Percentiles rank a stretch among this genome's conserved stretches.
Evolutionary conservation across 2,329 filamentous ascomycete species (phyloP).

Genomic region (Claviceps monticola): DNA sequence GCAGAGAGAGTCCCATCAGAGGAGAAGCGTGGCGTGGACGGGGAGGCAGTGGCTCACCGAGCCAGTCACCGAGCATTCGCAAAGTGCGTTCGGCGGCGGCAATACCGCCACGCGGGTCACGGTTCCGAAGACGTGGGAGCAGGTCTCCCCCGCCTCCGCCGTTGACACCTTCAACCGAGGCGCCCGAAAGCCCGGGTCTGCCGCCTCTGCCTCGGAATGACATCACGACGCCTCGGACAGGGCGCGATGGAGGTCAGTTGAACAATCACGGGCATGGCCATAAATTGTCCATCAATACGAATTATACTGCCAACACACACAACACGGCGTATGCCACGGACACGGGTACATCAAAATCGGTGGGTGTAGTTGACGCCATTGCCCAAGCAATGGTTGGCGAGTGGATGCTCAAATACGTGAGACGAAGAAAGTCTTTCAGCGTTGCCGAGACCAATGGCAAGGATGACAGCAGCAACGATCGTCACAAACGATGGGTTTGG

Average conservation of each 20-base stretch:
- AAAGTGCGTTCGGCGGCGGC: slow-evolving; percentile 76
- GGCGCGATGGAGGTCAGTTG: slow-evolving; percentile 21
- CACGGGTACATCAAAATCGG: slow-evolving; percentile 48
- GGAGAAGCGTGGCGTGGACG: slow-evolving; percentile 42
- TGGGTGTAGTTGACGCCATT: slow-evolving; percentile 86
- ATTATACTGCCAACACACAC: slow-evolving; percentile 34
- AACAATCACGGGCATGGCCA: slow-evolving; percentile 36
- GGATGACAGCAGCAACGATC: slow-evolving; percentile 59
- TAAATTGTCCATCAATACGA: slow-evolving; percentile 41
- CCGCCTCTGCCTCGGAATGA: slow-evolving; percentile 63
- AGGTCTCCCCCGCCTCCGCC: slow-evolving; percentile 51
- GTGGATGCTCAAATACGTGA: slow-evolving; percentile 88
- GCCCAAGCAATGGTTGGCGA: slow-evolving; percentile 97
- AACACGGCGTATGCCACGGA: slow-evolving; percentile 29
- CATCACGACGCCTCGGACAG: slow-evolving; percentile 45
- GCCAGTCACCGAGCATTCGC: slow-evolving; percentile 51
- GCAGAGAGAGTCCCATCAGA: slow-evolving; percentile 62
- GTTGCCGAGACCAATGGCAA: slow-evolving; percentile 52
- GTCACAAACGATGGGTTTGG: slow-evolving; percentile 98
- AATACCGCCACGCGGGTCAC: slow-evolving; percentile 41
- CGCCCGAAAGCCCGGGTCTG: slow-evolving; percentile 55
- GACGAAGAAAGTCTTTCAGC: slow-evolving; percentile 81
- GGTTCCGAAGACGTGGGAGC: slow-evolving; percentile 36
- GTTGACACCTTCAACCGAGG: slow-evolving; percentile 52
- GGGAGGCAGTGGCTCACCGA: slow-evolving; percentile 32